Evolutionary conservation across 352 stramenopile species (phyloP), one percentile per base, ranked within the genome.

Genomic region (Pythium rishiriense): DNA sequence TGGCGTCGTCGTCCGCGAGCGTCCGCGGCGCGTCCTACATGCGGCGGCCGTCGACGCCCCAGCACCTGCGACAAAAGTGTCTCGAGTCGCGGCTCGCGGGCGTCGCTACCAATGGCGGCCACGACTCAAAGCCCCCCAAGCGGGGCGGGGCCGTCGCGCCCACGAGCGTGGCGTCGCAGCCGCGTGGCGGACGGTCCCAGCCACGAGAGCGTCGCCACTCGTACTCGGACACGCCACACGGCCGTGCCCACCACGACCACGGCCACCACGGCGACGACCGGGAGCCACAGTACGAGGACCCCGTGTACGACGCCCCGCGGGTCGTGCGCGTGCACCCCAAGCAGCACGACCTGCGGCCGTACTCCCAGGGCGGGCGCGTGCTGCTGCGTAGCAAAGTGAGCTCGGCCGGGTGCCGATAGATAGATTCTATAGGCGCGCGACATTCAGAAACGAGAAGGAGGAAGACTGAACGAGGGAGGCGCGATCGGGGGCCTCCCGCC

Each of bases 11-110:
- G 9, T 41, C 14, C 35, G 11, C 35, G 35, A 68, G 72, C 42
- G 65, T 91, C 21, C 80, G 73, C 26, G 68, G 82, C 5, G 82
- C 76, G 19, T 69, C 78, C 11, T 91, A 89, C 66, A 72, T 88
- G 73, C 76, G 75, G 53, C 72, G 80, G 6, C 76, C 80, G 19
- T 72, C 80, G 31, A 90, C 76, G 4, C 70, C 80, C 5, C 80
- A 89, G 60, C 75, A 83, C 29, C 78, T 91, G 19, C 73, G 82
- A 4, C 82, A 87, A 42, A 88, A 91, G 46, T 91, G 82, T 22
- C 60, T 89, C 31, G 80, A 91, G 66, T 86, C 75, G 11, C 69
- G 82, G 33, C 56, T 78, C 33, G 58, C 48, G 12, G 58, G 57
- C 17, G 51, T 55, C 50, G 52, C 62, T 0, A 59, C 69, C 17